Evolutionary conservation across 306 rosid species (phyloP).

Genomic region (Pterocarpus macrocarpus): DNA sequence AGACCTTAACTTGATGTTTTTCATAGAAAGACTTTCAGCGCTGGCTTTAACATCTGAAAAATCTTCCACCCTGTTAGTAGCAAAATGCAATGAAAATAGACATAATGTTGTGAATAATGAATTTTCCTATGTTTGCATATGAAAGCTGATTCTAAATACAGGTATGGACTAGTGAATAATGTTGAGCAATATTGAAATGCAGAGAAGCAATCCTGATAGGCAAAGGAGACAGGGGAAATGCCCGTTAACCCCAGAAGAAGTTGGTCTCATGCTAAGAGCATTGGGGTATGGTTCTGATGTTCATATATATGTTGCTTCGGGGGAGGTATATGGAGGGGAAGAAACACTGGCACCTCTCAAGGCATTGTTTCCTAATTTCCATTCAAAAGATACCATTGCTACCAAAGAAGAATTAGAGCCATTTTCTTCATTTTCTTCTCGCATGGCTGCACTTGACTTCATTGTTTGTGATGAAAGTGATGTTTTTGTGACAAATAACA

Average conservation of each 20-base stretch:
- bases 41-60: constrained; percentile 15
- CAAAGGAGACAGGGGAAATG: constrained; percentile 98
- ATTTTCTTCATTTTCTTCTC: constrained; percentile 93
- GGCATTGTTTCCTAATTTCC: constrained; percentile 84
- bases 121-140: constrained; percentile 27
- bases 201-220: constrained; percentile 92
- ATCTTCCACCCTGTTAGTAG: constrained; percentile 19
- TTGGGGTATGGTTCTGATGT: constrained; percentile 91
- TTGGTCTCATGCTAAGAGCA: constrained; percentile 98
- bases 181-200: constrained; percentile 52
- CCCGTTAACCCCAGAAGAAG: constrained; percentile 99
- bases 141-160: constrained; percentile 10
- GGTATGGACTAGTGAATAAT: constrained; percentile 36
- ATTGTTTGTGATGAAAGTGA: constrained; percentile 95
- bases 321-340: constrained; percentile 97
- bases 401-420: constrained; percentile 81
- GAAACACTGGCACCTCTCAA: constrained; percentile 89
- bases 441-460: constrained; percentile 99
- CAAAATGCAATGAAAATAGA: constrained; percentile 21
- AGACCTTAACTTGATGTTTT: constrained; percentile 14
- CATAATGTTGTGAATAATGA: constrained; percentile 12
- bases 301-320: constrained; percentile 97
- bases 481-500: constrained; percentile 97
- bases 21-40: background rate
- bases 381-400: constrained; percentile 92